Evolutionary conservation across 75 land plant species (phyloP), one percentile per base, ranked within the genome.

Genomic region (Gnetum montanum): DNA sequence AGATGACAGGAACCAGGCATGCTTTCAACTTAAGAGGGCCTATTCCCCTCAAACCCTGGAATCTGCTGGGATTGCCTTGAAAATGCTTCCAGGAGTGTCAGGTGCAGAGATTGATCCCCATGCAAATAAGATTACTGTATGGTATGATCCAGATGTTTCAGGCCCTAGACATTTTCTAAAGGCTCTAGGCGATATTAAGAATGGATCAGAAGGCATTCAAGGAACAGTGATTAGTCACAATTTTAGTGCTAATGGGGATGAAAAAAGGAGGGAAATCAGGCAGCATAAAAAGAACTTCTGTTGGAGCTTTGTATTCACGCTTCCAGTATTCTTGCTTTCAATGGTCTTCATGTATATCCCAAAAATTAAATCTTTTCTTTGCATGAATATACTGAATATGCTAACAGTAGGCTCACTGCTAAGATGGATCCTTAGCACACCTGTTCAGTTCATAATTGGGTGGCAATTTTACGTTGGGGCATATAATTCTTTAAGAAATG

Each of bases 381-480:
- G 56, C 8, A 33, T 24, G 28, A 54, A 34, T 30, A 7, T 64
- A 6, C 31, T 69, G 12, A 63, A 55, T 36, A 64, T 64, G 70
- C 52, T 69, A 26, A 64, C 69, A 28, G 35, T 57, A 15, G 72
- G 72, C 10, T 34, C 20, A 23, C 53, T 69, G 22, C 15, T 69
- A 26, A 66, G 72, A 43, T 69, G 69, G 70, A 34, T 56, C 13
- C 48, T 69, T 5, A 33, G 61, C 13, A 65, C 72, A 6, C 72
- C 72, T 33, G 72, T 69, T 12, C 72, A 69, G 41, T 64, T 69
- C 34, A 26, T 68, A 37, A 23, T 65, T 10, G 72, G 72, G 15
- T 53, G 70, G 60, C 78, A 89, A 58, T 88, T 88, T 70, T 85
- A 88, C 63, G 50, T 62, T 24, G 94, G 94, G 29, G 65, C 94